Conservation (phyloP, 169 alveolate genomes). For the Theileria sp. region DNA sequence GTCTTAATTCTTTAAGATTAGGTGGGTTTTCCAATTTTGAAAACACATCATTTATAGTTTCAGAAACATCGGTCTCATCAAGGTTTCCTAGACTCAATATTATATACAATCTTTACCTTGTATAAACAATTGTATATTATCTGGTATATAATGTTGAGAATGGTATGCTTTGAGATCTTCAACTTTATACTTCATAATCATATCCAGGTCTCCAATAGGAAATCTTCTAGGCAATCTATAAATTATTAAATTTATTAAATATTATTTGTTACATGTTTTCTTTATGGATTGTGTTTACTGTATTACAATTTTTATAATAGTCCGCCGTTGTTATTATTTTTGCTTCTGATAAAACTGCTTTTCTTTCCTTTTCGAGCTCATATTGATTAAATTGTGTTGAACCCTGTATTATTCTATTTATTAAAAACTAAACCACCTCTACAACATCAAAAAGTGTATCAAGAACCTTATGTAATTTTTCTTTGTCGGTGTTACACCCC, state of each 20-base stretch:
- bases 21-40: conserved; percentile 21
- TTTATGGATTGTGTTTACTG: conserved; percentile 74
- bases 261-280: conserved; percentile 68
- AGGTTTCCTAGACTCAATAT: background rate
- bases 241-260: background rate
- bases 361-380: conserved; percentile 77
- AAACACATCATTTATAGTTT: conserved; percentile 31
- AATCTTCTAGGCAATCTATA: conserved; percentile 65
- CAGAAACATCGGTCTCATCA: conserved; percentile 24
- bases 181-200: conserved; percentile 50
- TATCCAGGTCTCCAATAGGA: conserved; percentile 75
- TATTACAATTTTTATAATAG: conserved; percentile 79
- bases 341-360: conserved; percentile 83
- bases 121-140: conserved; percentile 51
- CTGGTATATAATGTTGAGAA: conserved; percentile 64
- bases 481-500: conserved; percentile 12
- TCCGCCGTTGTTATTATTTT: conserved; percentile 78
- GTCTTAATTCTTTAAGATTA: conserved; percentile 23
- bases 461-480: conserved; percentile 33
- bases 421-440: conserved; percentile 13
- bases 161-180: conserved; percentile 63
- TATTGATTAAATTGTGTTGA: conserved; percentile 78
- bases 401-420: conserved; percentile 16
- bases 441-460: conserved; percentile 56
- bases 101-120: conserved; percentile 20